A percentile compares a stretch with the other conserved stretches of the same genome.
phyloP scores from a whole-genome alignment of 768 basidiomycete genomes.

The Asterophora lycoperdoides region DNA sequence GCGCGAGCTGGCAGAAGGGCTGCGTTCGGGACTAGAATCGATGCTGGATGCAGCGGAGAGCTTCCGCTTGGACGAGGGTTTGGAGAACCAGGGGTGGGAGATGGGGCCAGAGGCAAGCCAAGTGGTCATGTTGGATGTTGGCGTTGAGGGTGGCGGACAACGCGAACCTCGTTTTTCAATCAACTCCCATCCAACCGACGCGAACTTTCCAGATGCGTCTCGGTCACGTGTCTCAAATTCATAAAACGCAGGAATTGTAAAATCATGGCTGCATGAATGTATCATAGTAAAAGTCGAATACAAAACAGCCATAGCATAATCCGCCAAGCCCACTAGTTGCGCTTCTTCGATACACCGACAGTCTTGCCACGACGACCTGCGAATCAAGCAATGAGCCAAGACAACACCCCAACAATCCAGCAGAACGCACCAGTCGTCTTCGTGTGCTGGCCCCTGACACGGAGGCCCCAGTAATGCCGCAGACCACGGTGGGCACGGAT shows the following conservation, averaged over 20 bases:
- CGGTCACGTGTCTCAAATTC: constrained; percentile 12
- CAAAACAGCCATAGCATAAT: constrained; percentile 12
- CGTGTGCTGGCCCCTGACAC: constrained; percentile 98
- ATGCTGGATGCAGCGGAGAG: constrained; percentile 19
- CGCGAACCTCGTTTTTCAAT: not conserved
- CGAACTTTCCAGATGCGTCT: constrained; percentile 8
- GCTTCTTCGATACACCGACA: constrained; percentile 95
- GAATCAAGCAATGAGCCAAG: constrained; percentile 3
- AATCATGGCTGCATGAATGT: constrained; percentile 7
- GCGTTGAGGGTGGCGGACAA: not conserved
- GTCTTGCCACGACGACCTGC: constrained; percentile 93
- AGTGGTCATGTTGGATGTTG: constrained; percentile 17
- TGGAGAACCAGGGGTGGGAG: constrained; percentile 43
- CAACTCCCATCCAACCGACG: not conserved
- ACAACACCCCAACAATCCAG: not conserved
- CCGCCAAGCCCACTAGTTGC: constrained; percentile 34
- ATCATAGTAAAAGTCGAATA: constrained; percentile 14
- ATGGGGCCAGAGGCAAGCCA: constrained; percentile 25
- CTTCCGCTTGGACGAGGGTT: constrained; percentile 38
- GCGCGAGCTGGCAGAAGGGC: constrained; percentile 10
- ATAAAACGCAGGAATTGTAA: not conserved
- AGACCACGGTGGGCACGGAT: constrained; percentile 95
- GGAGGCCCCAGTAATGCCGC: constrained; percentile 89
- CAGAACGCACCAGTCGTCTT: constrained; percentile 87
- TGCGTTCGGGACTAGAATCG: constrained; percentile 7